Percentiles rank a stretch among this genome's conserved stretches.
These are phyloP conservation scores for Hypoxylon sp. DNA, from an alignment of 2,329 filamentous ascomycete species.

Conservation along the genomic window DNA sequence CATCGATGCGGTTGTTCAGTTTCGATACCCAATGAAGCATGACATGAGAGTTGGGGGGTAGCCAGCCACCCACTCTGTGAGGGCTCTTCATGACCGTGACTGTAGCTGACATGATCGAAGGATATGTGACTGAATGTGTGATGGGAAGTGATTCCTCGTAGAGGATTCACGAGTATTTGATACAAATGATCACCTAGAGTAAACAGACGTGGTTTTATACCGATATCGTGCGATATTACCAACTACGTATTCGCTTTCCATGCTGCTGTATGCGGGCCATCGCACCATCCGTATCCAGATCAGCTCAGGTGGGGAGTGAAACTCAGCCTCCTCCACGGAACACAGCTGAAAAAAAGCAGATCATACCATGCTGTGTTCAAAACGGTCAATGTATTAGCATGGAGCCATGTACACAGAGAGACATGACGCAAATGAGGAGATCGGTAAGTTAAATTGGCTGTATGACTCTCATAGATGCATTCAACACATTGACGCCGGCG, in stretches of 20 bases:
- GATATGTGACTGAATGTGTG: not conserved
- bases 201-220: no score
- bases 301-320: not conserved
- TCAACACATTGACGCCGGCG: not conserved
- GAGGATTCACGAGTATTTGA: not conserved
- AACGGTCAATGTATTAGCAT: not conserved
- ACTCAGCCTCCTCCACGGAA: not conserved
- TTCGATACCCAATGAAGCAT: conserved; percentile 7
- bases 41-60: conserved; percentile 3
- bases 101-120: not conserved
- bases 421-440: not conserved
- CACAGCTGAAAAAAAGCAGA: no score
- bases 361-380: no score
- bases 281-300: not conserved
- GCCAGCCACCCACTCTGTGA: conserved; percentile 4
- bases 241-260: not conserved
- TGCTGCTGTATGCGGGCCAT: not conserved
- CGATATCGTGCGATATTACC: not conserved
- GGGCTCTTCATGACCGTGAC: not conserved
- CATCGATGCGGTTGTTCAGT: not conserved
- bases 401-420: not conserved
- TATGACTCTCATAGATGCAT: not conserved
- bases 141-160: not conserved
- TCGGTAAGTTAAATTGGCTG: not conserved
- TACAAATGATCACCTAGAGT: not conserved